Conservation (phyloP, 2,329 filamentous ascomycete species). For the Fusarium mundagurra region DNA sequence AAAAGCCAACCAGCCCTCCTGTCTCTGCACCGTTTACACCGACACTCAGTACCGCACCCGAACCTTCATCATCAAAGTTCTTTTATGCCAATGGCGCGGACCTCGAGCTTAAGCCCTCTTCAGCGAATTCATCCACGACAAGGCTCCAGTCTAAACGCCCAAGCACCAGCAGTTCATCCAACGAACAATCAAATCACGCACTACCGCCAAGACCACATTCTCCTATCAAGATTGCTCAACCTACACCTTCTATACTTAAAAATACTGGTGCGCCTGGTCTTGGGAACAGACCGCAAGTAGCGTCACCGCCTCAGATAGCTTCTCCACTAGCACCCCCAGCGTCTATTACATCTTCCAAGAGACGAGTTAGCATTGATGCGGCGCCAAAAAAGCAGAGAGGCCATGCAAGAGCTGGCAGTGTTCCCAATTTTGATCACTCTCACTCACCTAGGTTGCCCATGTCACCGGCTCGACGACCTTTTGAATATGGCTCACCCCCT, state of each 20-base stretch:
- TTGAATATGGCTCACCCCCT: constrained; percentile 52
- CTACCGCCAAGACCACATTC: constrained; percentile 58
- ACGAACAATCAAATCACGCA: constrained; percentile 29
- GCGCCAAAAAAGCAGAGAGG: constrained; percentile 48
- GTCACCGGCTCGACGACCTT: constrained; percentile 44
- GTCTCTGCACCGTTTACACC: constrained; percentile 47
- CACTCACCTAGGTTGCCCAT: constrained; percentile 49
- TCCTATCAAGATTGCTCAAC: constrained; percentile 56
- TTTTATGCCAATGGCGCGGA: constrained; percentile 75
- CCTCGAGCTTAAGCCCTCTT: constrained; percentile 58
- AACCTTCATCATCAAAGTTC: constrained; percentile 69
- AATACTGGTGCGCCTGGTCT: constrained; percentile 28
- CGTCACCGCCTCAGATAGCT: constrained; percentile 49
- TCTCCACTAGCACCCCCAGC: constrained; percentile 49
- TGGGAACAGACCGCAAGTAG: constrained; percentile 44
- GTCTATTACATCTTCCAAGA: constrained; percentile 46
- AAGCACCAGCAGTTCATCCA: constrained; percentile 45
- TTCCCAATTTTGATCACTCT: constrained; percentile 50
- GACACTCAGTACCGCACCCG: constrained; percentile 48
- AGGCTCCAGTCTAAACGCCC: constrained; percentile 55
- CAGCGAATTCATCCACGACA: constrained; percentile 57
- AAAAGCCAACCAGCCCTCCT: constrained; percentile 47
- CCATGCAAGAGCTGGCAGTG: constrained; percentile 55
- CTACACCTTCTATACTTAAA: constrained; percentile 35
- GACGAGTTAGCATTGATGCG: constrained; percentile 56